A percentile compares a stretch with the other conserved stretches of the same genome.
phyloP scores from a whole-genome alignment of 805 yeast species.

The Candida suzukii region DNA sequence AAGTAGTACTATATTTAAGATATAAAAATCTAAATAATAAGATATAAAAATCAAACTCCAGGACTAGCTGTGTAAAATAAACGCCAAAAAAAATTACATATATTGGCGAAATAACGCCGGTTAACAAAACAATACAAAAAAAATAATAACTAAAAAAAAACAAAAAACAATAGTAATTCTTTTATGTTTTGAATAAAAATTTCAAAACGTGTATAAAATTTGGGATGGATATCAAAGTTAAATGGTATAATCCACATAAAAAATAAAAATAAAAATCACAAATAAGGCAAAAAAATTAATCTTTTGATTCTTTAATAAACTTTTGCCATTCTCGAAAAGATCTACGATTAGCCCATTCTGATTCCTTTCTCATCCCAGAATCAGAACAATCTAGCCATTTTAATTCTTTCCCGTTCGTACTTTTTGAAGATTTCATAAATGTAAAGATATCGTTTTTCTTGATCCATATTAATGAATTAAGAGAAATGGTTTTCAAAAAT shows the following conservation, averaged over 20 bases:
- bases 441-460: slow-evolving; percentile 19
- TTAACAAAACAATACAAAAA: too few species aligned
- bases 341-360: slow-evolving; percentile 36
- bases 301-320: not conserved
- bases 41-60: too few species aligned
- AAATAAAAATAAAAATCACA: too few species aligned
- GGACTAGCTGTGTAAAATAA: too few species aligned
- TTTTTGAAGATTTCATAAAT: slow-evolving; percentile 11
- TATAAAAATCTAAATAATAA: too few species aligned
- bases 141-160: too few species aligned
- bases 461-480: slow-evolving; percentile 27
- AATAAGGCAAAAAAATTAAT: too few species aligned
- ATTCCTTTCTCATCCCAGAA: slow-evolving; percentile 41
- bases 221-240: too few species aligned
- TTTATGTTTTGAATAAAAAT: not conserved
- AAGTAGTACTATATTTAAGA: too few species aligned
- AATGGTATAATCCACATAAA: not conserved
- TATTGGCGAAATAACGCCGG: too few species aligned
- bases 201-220: not conserved
- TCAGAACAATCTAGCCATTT: slow-evolving; percentile 33
- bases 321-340: slow-evolving; percentile 16
- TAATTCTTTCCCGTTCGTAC: slow-evolving; percentile 9
- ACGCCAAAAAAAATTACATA: too few species aligned
- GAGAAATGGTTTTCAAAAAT: slow-evolving; percentile 18
- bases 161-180: too few species aligned